Percentiles rank a stretch among this genome's conserved stretches.
These are phyloP conservation scores for Lanmaoa rubissima DNA, from an alignment of 768 basidiomycete genomes.

Conservation along the genomic window DNA sequence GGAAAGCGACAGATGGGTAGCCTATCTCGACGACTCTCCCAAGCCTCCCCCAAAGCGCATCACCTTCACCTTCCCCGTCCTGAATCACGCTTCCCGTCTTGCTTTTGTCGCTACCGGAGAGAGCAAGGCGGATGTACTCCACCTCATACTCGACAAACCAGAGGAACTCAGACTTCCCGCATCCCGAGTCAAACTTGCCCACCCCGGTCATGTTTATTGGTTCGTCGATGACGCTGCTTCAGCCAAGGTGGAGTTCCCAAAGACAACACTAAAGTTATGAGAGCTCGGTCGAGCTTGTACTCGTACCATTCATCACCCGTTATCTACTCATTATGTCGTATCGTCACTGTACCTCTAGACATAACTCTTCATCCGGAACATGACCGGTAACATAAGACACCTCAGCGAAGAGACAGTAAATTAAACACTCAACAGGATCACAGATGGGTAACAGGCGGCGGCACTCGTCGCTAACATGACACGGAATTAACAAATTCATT, in stretches of 20 bases:
- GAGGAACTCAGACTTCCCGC: slow-evolving; percentile 73
- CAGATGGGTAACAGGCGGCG: slow-evolving; percentile 34
- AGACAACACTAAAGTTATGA: slow-evolving; percentile 57
- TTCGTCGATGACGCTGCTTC: slow-evolving; percentile 89
- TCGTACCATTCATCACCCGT: slow-evolving; percentile 16
- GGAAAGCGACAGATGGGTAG: slow-evolving; percentile 95
- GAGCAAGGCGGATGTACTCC: slow-evolving; percentile 75
- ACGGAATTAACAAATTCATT: slow-evolving; percentile 26
- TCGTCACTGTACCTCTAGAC: slow-evolving; percentile 12
- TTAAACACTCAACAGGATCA: slow-evolving; percentile 35
- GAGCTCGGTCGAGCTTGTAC: slow-evolving; percentile 20
- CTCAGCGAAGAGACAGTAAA: slow-evolving; percentile 24
- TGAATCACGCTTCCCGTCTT: slow-evolving; percentile 84
- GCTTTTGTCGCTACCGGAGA: slow-evolving; percentile 88
- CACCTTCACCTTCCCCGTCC: slow-evolving; percentile 89
- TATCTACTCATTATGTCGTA: slow-evolving; percentile 17
- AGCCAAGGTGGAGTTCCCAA: slow-evolving; percentile 54
- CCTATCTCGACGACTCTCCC: slow-evolving; percentile 88
- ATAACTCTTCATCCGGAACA: slow-evolving; percentile 6
- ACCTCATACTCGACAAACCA: slow-evolving; percentile 73
- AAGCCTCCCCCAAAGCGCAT: slow-evolving; percentile 90
- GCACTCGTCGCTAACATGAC: slow-evolving; percentile 23
- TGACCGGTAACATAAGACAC: slow-evolving; percentile 27
- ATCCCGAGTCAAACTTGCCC: slow-evolving; percentile 72
- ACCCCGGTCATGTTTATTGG: slow-evolving; percentile 89